Conservation (phyloP, 2,329 filamentous ascomycete genomes). For the Paramyrothecium sp. region DNA sequence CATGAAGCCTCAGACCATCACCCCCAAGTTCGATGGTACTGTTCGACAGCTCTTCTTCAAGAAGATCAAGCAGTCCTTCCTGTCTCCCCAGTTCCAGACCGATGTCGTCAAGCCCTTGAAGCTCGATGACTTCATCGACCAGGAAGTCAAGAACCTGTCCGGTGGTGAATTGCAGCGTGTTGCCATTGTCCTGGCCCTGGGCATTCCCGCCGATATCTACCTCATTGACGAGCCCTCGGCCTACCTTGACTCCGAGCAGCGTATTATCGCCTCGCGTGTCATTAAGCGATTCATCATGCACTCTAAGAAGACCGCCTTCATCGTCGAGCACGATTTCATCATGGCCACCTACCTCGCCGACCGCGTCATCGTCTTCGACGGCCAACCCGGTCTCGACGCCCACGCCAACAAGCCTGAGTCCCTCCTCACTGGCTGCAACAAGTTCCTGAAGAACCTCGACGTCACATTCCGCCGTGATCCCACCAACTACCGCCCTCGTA, state of each 20-base stretch:
- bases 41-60: conserved; percentile 99
- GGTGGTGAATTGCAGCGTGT: conserved; percentile 99
- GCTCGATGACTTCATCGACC: conserved; percentile 98
- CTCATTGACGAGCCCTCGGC: conserved; percentile 97
- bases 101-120: conserved; percentile 99
- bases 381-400: conserved; percentile 82
- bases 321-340: conserved; percentile 99
- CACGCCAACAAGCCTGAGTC: conserved; percentile 90
- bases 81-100: conserved; percentile 97
- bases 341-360: conserved; percentile 81
- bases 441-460: conserved; percentile 92
- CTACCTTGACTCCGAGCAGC: conserved; percentile 98
- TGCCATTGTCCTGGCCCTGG: conserved; percentile 94
- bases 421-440: conserved; percentile 92
- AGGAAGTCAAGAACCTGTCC: conserved; percentile 98
- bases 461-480: conserved; percentile 99
- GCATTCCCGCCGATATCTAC: conserved; percentile 95
- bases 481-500: conserved; percentile 92
- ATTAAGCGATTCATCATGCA: conserved; percentile 99
- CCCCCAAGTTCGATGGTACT: conserved; percentile 94
- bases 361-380: conserved; percentile 97
- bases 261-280: conserved; percentile 94
- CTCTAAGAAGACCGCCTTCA: conserved; percentile 98
- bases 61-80: conserved; percentile 96
- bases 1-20: conserved; percentile 99